Base-by-base conservation (phyloP, 805 yeast species). In the Metschnikowia kofuensis region DNA sequence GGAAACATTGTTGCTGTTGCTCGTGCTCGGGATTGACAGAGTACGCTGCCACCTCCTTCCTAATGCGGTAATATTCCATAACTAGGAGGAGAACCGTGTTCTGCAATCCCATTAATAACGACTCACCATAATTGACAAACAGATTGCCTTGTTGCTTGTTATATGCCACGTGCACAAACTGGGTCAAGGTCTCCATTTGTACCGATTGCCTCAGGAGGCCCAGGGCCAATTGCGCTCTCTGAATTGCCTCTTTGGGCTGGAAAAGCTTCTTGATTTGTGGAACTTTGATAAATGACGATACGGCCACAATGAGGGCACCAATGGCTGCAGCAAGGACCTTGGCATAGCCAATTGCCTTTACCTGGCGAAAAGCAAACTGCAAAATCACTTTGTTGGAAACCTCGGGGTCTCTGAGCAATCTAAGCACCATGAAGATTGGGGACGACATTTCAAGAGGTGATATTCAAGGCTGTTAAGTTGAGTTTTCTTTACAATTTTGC, bases 71-170 rank as follows among this genome's bases (percentile, higher is more conserved):
- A 52, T 65, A 72, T 53, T 68, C 60, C 41, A 71, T 61, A 26
- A 73, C 55, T 13, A 70, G 55, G 36, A 73, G 62, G 35, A 73
- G 64, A n/a, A 57, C 65, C 5, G 64, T 57, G 50, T 73, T 71
- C 53, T 73, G 78, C 14, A 70, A 37, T 1, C 75, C 76, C 38
- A 72, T 51, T 30, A 72, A 60, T 16, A 70, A 52, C 29, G 69
- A 60, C 56, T 73, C 78, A 7, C 78, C 78, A 51, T 72, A 73
- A 42, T 66, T 66, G 38, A 70, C 55, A 47, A 73, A 73, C 40
- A 66, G 56, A 49, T 65, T 68, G 21, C 62, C 51, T 44, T 63
- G 62, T 31, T 70, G 74, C 32, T 55, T 45, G 51, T 73, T 72
- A 60, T 69, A 73, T 26, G 69, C 60, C 35, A 68, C 72, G 56